Percentiles rank a stretch among this genome's conserved stretches.
Evolutionary conservation across 371 early-diverging fungal species (phyloP).

Genomic region (Cokeromyces recurvatus): DNA sequence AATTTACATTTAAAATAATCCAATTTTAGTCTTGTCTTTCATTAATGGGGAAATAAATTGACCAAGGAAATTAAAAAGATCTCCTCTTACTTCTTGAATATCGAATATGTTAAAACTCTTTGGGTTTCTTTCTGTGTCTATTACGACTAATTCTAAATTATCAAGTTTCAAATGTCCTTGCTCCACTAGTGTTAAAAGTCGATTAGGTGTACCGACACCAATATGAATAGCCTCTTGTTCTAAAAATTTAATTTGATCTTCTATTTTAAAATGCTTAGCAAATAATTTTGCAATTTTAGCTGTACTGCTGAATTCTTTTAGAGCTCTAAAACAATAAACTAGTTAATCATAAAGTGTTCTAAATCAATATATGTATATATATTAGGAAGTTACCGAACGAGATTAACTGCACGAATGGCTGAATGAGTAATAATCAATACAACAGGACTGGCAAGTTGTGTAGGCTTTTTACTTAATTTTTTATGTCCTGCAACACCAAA

Average conservation of each 20-base stretch:
- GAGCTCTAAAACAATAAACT: conserved; percentile 11
- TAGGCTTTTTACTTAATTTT: conserved; percentile 49
- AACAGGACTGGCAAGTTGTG: conserved; percentile 53
- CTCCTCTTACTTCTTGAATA: conserved; percentile 67
- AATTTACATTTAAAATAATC: conserved; percentile 41
- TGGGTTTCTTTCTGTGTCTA: conserved; percentile 73
- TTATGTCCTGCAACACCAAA: conserved; percentile 48
- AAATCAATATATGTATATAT: too few relatives aligned
- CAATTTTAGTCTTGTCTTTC: conserved; percentile 33
- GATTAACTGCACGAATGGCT: conserved; percentile 71
- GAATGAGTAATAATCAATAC: conserved; percentile 71
- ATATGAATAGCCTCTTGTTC: conserved; percentile 58
- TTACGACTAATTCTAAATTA: conserved; percentile 60
- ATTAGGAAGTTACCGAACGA: conserved; percentile 50
- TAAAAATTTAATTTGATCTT: conserved; percentile 65
- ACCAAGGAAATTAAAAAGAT: conserved; percentile 54
- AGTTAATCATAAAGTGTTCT: too few relatives aligned
- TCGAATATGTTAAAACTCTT: conserved; percentile 76
- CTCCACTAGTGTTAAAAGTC: conserved; percentile 65
- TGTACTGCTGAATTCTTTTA: conserved; percentile 34
- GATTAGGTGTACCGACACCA: conserved; percentile 82
- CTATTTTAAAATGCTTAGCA: conserved; percentile 80
- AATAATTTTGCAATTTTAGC: conserved; percentile 78
- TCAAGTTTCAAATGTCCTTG: conserved; percentile 62
- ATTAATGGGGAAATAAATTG: conserved; percentile 26